Evolutionary conservation across 352 stramenopile species (phyloP).

Genomic region (Globisporangium paroecandrum): DNA sequence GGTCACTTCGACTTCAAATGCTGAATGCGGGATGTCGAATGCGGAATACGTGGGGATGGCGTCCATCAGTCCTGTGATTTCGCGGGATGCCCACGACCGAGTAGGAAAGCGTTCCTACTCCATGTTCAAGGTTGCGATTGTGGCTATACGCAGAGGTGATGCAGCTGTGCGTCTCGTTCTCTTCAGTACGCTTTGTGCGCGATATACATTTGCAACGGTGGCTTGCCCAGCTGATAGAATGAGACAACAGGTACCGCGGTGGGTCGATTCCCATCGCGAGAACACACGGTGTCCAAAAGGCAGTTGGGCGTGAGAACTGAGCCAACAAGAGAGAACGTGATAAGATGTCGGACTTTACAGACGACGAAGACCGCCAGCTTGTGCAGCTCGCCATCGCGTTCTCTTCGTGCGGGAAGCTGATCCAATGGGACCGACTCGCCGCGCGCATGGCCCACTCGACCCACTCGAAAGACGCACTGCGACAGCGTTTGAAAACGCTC

Average conservation of each 20-base stretch:
- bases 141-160: not conserved
- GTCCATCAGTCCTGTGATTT: not conserved
- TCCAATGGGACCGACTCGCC: conserved; percentile 32
- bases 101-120: not conserved
- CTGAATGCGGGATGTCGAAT: not conserved
- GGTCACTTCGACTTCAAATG: conserved; percentile 10
- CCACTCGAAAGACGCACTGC: conserved; percentile 35
- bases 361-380: conserved; percentile 52
- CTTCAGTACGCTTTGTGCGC: not conserved
- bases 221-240: not conserved
- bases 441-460: conserved; percentile 25
- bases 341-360: conserved; percentile 52
- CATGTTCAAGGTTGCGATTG: not conserved
- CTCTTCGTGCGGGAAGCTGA: conserved; percentile 13
- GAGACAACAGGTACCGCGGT: not conserved
- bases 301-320: not conserved
- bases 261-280: not conserved
- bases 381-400: conserved; percentile 36
- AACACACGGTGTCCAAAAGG: not conserved
- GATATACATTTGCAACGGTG: not conserved
- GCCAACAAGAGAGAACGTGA: not conserved
- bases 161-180: not conserved
- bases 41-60: not conserved
- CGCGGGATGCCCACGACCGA: not conserved
- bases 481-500: conserved; percentile 53